Evolutionary conservation across 2,329 filamentous ascomycete genomes (phyloP).

Genomic region (Orbilia quercus): DNA sequence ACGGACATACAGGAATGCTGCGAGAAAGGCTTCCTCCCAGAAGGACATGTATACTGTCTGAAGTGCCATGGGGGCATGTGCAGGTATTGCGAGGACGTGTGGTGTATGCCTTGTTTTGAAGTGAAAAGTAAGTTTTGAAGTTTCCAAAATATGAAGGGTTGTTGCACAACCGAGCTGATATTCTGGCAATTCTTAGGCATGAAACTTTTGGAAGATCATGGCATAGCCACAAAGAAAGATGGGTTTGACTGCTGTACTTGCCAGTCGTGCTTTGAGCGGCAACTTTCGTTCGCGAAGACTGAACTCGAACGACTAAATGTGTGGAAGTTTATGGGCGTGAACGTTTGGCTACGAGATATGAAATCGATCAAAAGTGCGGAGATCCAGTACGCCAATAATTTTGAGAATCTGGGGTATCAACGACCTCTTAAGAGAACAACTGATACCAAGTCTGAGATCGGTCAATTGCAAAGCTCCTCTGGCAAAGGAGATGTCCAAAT

Average conservation of each 20-base stretch:
- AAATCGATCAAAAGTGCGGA: slow-evolving; percentile 7
- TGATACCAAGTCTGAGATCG: no score
- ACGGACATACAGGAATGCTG: slow-evolving; percentile 15
- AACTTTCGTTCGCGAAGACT: slow-evolving; percentile 36
- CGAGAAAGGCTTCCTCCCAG: neutral
- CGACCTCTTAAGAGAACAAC: no score
- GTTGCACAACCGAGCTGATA: no score
- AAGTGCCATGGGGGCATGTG: slow-evolving; percentile 26
- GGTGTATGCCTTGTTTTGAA: slow-evolving; percentile 28
- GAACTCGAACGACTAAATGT: slow-evolving; percentile 24
- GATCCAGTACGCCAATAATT: neutral
- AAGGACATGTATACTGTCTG: slow-evolving; percentile 24
- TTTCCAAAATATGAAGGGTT: no score
- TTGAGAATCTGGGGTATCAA: neutral
- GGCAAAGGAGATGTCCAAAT: neutral
- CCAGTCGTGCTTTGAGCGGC: slow-evolving; percentile 41
- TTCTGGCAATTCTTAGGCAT: neutral
- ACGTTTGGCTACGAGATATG: slow-evolving; percentile 23
- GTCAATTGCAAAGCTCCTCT: neutral
- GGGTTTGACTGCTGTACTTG: slow-evolving; percentile 22
- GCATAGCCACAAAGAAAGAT: slow-evolving; percentile 15
- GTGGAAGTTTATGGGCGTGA: slow-evolving; percentile 42
- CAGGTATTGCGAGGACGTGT: slow-evolving; percentile 22
- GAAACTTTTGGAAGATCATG: slow-evolving; percentile 24
- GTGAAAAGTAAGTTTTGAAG: slow-evolving; percentile 16